Evolutionary conservation across 192 early-diverging fungal genomes (phyloP).

Genomic region (Chytriomyces sp.): DNA sequence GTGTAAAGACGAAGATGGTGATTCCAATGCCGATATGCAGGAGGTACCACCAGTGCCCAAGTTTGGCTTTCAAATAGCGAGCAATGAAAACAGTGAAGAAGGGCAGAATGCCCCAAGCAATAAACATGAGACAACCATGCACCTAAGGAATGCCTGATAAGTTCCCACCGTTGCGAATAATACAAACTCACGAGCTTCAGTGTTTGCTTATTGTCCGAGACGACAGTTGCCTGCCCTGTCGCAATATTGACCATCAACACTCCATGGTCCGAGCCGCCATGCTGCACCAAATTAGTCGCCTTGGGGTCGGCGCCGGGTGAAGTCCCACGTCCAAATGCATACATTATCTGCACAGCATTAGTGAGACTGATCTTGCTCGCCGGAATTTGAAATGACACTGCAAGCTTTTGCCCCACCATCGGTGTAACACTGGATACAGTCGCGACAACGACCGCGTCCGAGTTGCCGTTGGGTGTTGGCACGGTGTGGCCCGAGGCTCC

Average conservation of each 20-base stretch:
- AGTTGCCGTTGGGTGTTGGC: slow-evolving; percentile 14
- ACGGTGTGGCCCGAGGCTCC: slow-evolving; percentile 20
- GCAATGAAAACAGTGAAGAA: slow-evolving; percentile 43
- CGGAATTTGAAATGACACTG: slow-evolving; percentile 15
- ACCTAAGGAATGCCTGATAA: slow-evolving; percentile 7
- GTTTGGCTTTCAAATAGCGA: slow-evolving; percentile 39
- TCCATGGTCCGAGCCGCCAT: slow-evolving; percentile 4
- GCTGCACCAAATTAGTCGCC: slow-evolving; percentile 8
- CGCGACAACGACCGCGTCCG: not conserved
- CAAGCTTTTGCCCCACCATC: not conserved
- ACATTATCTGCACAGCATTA: slow-evolving; percentile 29
- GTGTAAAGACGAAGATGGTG: slow-evolving; percentile 20
- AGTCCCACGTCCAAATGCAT: slow-evolving; percentile 11
- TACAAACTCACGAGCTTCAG: not conserved
- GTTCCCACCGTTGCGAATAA: not conserved
- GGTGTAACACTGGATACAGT: not conserved
- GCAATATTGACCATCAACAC: slow-evolving; percentile 20
- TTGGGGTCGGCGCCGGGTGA: slow-evolving; percentile 4
- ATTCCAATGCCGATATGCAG: slow-evolving; percentile 42
- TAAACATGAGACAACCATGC: slow-evolving; percentile 39
- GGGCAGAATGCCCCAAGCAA: slow-evolving; percentile 42
- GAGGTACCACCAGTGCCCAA: slow-evolving; percentile 43
- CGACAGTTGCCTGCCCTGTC: slow-evolving; percentile 1
- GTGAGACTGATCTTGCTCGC: not conserved
- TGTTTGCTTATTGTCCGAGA: not conserved